Evolutionary conservation across 192 early-diverging fungal genomes (phyloP).

Genomic region (Chytriomyces sp.): DNA sequence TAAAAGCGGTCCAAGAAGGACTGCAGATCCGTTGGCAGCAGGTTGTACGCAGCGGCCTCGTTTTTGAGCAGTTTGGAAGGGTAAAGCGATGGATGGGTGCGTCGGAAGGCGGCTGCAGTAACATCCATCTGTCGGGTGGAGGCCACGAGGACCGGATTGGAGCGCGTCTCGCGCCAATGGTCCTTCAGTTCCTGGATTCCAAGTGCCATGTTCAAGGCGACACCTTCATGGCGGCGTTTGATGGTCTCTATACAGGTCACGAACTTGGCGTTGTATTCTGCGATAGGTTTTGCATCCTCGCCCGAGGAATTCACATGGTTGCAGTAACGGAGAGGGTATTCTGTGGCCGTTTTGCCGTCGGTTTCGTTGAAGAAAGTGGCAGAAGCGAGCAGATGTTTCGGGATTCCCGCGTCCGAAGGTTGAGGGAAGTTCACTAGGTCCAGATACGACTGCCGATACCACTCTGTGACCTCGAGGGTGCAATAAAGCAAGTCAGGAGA

Average conservation of each 20-base stretch:
- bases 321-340: no score
- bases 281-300: no score
- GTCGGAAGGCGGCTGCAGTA: conserved; percentile 11
- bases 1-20: conserved; percentile 94
- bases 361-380: no score
- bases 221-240: conserved; percentile 89
- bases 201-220: conserved; percentile 76
- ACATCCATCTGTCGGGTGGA: neutral
- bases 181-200: conserved; percentile 92
- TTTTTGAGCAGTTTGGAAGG: neutral
- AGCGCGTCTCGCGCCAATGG: conserved; percentile 42
- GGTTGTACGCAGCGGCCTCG: neutral
- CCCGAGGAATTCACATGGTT: no score
- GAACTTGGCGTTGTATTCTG: conserved; percentile 80
- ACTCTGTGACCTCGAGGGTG: no score
- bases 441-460: conserved; percentile 93
- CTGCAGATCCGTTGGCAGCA: conserved; percentile 73
- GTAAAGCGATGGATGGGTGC: conserved; percentile 5
- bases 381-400: no score
- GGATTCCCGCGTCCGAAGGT: conserved; percentile 47
- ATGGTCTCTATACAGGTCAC: conserved; percentile 86
- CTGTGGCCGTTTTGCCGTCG: neutral
- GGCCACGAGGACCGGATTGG: conserved; percentile 20
- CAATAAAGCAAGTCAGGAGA: no score
- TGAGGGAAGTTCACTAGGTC: conserved; percentile 64